A percentile compares a stretch with the other conserved stretches of the same genome.
Evolutionary conservation across 73 alveolate species (phyloP).

Genomic region (Symbiodinium natans): DNA sequence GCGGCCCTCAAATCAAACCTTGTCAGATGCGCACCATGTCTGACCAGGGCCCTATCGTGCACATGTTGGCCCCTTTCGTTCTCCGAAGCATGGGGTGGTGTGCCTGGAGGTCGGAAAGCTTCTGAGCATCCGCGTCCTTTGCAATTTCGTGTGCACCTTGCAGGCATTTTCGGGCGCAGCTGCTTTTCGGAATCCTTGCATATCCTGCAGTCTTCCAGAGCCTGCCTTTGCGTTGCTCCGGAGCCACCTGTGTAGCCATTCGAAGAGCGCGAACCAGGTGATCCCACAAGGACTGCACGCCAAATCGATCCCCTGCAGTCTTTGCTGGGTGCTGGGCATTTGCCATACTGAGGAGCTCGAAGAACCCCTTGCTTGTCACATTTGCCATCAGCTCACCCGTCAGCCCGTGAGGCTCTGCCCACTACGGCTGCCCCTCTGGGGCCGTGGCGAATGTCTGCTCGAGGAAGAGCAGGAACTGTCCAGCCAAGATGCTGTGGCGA

Average conservation of each 20-base stretch:
- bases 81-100: background rate
- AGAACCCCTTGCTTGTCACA: background rate
- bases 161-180: background rate
- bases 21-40: no score
- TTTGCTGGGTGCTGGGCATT: background rate
- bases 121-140: constrained; percentile 47
- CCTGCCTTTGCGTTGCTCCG: constrained; percentile 70
- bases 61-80: no score
- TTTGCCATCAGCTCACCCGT: background rate
- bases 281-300: no score
- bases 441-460: constrained; percentile 28
- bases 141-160: constrained; percentile 69
- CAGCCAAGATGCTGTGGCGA: constrained; percentile 62
- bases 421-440: background rate
- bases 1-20: no score
- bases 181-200: no score
- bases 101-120: constrained; percentile 69
- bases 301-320: no score
- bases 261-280: no score
- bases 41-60: no score
- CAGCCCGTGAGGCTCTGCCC: background rate
- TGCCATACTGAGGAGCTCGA: background rate
- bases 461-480: constrained; percentile 53
- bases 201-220: no score
- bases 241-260: constrained; percentile 39